Evolutionary conservation across 148 eudicot species (phyloP).

Genomic region (Rhododendron ovatum): DNA sequence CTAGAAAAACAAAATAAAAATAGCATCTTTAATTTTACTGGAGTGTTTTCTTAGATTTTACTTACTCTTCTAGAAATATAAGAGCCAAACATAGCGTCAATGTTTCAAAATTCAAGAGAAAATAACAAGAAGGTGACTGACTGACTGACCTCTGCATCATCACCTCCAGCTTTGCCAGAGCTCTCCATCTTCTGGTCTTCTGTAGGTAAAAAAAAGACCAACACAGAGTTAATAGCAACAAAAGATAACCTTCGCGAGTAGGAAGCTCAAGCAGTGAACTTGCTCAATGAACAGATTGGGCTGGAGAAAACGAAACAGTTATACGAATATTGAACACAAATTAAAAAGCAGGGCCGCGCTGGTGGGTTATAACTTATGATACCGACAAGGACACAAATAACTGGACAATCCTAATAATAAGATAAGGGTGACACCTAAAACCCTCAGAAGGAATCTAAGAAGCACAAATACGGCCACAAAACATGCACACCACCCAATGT

Average conservation of each 20-base stretch:
- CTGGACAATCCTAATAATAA: not conserved
- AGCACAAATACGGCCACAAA: not conserved
- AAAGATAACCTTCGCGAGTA: not conserved
- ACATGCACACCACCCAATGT: not conserved
- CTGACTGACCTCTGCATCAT: constrained; percentile 17
- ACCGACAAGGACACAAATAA: not conserved
- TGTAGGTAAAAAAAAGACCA: not conserved
- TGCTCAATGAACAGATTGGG: not conserved
- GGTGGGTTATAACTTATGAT: not conserved
- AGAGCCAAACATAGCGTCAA: not conserved
- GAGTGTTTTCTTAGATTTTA: not conserved
- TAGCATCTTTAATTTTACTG: not conserved
- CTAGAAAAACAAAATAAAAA: not conserved
- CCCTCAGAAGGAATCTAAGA: not conserved
- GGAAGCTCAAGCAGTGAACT: not conserved
- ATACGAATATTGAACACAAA: not conserved
- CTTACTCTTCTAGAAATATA: not conserved
- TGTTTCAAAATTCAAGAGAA: not conserved
- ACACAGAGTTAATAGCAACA: not conserved
- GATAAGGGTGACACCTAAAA: not conserved
- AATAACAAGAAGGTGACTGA: not conserved
- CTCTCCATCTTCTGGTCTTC: constrained; percentile 28
- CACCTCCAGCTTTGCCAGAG: constrained; percentile 22
- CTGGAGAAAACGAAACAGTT: not conserved
- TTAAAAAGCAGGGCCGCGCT: not conserved